Percentiles rank a stretch among this genome's conserved stretches.
These are phyloP conservation scores for Penicillium riverlandense DNA, from an alignment of 495 filamentous ascomycete genomes.

Conservation along the genomic window DNA sequence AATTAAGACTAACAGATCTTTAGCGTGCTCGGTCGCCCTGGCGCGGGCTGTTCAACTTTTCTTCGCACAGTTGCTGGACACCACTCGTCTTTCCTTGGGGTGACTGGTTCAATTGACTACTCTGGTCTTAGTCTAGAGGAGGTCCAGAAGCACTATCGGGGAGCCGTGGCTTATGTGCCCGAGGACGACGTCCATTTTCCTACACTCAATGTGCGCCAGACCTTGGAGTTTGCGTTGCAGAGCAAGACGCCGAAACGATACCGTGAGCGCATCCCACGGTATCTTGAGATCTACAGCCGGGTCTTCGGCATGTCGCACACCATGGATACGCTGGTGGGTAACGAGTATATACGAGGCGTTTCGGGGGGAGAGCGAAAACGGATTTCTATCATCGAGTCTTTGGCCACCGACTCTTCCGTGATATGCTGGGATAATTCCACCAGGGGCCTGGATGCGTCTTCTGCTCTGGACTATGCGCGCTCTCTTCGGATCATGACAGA, in stretches of 20 bases:
- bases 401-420: slow-evolving; percentile 68
- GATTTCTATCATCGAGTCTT: slow-evolving; percentile 41
- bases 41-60: slow-evolving; percentile 83
- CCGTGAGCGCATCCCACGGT: slow-evolving; percentile 59
- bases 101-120: slow-evolving; percentile 75
- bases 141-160: slow-evolving; percentile 61
- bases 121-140: slow-evolving; percentile 57
- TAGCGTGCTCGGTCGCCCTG: slow-evolving; percentile 72
- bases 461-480: slow-evolving; percentile 64
- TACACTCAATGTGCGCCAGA: slow-evolving; percentile 77
- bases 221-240: slow-evolving; percentile 71
- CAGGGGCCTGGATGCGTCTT: slow-evolving; percentile 73
- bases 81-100: slow-evolving; percentile 65
- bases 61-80: slow-evolving; percentile 78
- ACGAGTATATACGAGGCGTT: slow-evolving; percentile 76
- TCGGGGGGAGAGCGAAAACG: slow-evolving; percentile 80
- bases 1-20: not conserved
- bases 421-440: slow-evolving; percentile 81
- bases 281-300: slow-evolving; percentile 62
- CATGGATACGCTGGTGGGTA: slow-evolving; percentile 73
- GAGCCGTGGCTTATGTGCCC: slow-evolving; percentile 74
- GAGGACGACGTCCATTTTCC: slow-evolving; percentile 81
- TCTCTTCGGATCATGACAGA: slow-evolving; percentile 73
- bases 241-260: slow-evolving; percentile 67
- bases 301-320: slow-evolving; percentile 86